These are phyloP conservation scores for Novymonas esmeraldas DNA, from an alignment of 208 protist species.

Conservation along the genomic window DNA sequence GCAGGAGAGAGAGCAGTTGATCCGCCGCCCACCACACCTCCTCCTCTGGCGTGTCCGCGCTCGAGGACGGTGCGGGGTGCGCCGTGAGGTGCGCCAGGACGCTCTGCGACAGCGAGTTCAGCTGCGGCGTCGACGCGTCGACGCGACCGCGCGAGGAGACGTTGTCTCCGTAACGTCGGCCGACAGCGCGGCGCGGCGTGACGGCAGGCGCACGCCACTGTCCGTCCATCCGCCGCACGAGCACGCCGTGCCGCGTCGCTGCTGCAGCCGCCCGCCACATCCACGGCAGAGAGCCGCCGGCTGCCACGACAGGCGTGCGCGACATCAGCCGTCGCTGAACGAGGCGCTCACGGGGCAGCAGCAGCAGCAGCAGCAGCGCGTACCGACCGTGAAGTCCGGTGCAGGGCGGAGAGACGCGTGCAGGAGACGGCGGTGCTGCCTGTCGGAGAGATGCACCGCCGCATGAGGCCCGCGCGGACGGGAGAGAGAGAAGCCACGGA, in stretches of 20 bases:
- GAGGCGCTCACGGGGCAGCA: too few species aligned
- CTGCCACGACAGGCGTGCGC: too few species aligned
- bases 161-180: not conserved
- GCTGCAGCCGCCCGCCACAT: not conserved
- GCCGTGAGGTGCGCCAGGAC: slow-evolving; percentile 15
- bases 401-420: too few species aligned
- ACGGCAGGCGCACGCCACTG: not conserved
- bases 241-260: not conserved
- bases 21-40: slow-evolving; percentile 17
- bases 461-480: too few species aligned
- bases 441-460: too few species aligned
- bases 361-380: too few species aligned
- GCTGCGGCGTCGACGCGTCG: not conserved
- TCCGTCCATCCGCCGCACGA: not conserved
- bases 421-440: too few species aligned
- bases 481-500: too few species aligned
- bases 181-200: not conserved
- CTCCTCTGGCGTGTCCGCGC: not conserved
- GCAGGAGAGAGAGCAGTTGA: slow-evolving; percentile 16
- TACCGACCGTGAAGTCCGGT: too few species aligned
- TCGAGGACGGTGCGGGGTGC: not conserved
- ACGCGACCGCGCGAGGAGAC: not conserved
- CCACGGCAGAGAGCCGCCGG: too few species aligned
- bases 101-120: slow-evolving; percentile 17
- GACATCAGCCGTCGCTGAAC: too few species aligned